Conservation (phyloP, 2,329 filamentous ascomycete genomes). For the Dactylellina sp. region DNA sequence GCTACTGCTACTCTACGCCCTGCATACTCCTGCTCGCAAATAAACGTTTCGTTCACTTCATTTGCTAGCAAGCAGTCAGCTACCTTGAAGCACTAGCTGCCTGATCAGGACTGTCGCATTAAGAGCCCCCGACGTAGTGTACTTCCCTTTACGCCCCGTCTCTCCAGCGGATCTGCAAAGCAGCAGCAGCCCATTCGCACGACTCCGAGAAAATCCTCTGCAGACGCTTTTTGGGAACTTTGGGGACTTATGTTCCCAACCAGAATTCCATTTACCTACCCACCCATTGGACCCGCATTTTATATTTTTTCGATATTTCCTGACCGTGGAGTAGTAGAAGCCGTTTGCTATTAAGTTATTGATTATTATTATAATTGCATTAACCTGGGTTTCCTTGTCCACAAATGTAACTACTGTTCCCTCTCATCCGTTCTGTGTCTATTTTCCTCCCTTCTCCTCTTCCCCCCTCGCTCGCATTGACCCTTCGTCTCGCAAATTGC, state of each 20-base stretch:
- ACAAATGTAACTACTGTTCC: constrained; percentile 44
- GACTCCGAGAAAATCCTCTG: constrained; percentile 21
- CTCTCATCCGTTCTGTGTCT: constrained; percentile 34
- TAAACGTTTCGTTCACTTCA: constrained; percentile 50
- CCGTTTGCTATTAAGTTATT: constrained; percentile 28
- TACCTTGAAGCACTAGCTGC: constrained; percentile 55
- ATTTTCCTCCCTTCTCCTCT: constrained; percentile 23
- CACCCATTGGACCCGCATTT: constrained; percentile 45
- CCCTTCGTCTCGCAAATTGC: constrained; percentile 57
- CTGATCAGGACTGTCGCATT: constrained; percentile 56
- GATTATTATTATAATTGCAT: constrained; percentile 37
- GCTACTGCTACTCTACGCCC: constrained; percentile 25
- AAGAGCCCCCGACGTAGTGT: constrained; percentile 50
- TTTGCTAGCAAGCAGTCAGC: constrained; percentile 42
- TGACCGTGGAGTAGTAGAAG: constrained; percentile 39
- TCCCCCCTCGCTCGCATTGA: constrained; percentile 55
- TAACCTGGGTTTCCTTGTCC: constrained; percentile 54
- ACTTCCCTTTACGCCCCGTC: constrained; percentile 49
- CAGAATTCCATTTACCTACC: neutral
- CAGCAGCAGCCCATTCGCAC: constrained; percentile 39
- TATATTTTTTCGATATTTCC: constrained; percentile 40
- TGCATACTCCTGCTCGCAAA: constrained; percentile 49
- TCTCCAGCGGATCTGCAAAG: constrained; percentile 39
- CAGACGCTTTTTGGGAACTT: constrained; percentile 9
- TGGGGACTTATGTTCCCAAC: constrained; percentile 12